Evolutionary conservation across 495 filamentous ascomycete genomes (phyloP).

Genomic region (Lineolata rhizophorae): DNA sequence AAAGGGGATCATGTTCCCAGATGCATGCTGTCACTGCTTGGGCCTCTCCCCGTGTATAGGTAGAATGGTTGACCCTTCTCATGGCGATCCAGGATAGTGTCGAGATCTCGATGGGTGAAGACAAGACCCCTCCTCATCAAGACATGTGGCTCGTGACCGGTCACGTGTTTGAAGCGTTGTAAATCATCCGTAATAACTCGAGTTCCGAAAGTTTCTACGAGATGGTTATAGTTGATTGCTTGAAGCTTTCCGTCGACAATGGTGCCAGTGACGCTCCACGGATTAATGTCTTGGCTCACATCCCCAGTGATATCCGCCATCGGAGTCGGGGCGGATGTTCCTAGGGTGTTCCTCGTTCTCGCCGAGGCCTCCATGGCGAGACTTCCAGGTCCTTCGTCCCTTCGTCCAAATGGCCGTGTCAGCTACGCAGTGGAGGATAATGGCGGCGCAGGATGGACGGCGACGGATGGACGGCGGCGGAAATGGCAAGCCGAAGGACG

Average conservation of each 20-base stretch:
- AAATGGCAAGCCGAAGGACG: too few relatives aligned
- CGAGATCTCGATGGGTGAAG: conserved; percentile 75
- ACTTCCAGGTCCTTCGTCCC: too few relatives aligned
- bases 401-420: too few relatives aligned
- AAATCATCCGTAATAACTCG: conserved; percentile 1
- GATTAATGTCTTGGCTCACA: conserved; percentile 37
- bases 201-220: conserved; percentile 13
- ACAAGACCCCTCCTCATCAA: conserved; percentile 72
- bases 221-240: conserved; percentile 47
- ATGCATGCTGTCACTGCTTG: conserved; percentile 73
- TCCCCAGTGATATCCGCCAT: too few relatives aligned
- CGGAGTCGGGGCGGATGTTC: too few relatives aligned
- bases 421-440: too few relatives aligned
- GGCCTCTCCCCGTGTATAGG: conserved; percentile 84
- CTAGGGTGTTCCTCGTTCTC: too few relatives aligned
- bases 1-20: conserved; percentile 90
- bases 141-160: conserved; percentile 70
- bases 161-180: conserved; percentile 66
- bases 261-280: conserved; percentile 53
- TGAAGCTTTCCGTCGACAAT: conserved; percentile 46
- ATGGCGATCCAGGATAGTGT: conserved; percentile 66
- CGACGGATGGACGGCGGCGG: too few relatives aligned
- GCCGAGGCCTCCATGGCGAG: too few relatives aligned
- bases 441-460: too few relatives aligned
- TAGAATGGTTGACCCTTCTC: conserved; percentile 81